phyloP scores from a whole-genome alignment of 2,329 filamentous ascomycete genomes.

The Furcasterigmium furcatum region DNA sequence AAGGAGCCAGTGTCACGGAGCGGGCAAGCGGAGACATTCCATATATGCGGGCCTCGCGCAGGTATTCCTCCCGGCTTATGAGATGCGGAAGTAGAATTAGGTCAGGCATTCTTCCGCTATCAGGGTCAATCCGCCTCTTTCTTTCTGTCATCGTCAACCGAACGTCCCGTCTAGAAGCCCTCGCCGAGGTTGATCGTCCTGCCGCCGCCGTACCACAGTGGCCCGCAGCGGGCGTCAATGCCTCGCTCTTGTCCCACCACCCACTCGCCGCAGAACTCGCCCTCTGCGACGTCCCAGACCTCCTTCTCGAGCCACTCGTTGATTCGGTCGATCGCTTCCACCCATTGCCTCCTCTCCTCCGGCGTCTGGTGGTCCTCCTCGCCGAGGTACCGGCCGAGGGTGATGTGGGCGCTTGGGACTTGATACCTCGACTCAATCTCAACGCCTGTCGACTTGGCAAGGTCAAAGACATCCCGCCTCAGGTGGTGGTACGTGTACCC shows the following conservation, averaged over 20 bases:
- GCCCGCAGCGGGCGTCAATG: constrained; percentile 70
- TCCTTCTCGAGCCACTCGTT: constrained; percentile 71
- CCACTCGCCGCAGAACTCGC: constrained; percentile 66
- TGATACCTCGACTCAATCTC: constrained; percentile 76
- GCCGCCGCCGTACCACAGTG: constrained; percentile 85
- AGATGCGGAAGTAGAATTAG: no score
- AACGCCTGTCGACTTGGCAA: constrained; percentile 60
- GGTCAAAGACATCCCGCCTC: constrained; percentile 70
- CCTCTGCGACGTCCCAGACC: constrained; percentile 60
- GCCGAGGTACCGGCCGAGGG: constrained; percentile 75
- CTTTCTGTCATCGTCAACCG: no score
- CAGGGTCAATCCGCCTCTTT: no score
- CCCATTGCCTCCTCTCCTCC: constrained; percentile 59
- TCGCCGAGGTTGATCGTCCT: constrained; percentile 63
- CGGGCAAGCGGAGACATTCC: no score
- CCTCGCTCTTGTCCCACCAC: constrained; percentile 83
- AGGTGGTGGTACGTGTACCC: constrained; percentile 88
- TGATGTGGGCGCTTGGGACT: constrained; percentile 87
- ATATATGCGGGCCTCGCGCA: no score
- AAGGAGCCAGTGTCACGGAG: no score
- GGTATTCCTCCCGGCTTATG: no score
- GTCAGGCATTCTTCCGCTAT: no score
- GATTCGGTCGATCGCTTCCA: constrained; percentile 69
- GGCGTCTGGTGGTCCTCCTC: constrained; percentile 59
- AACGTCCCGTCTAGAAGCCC: constrained; percentile 42